Percentiles rank a stretch among this genome's conserved stretches.
Conservation (phyloP, 1,284 basidiomycete species). For the Takashimella tepidaria region DNA sequence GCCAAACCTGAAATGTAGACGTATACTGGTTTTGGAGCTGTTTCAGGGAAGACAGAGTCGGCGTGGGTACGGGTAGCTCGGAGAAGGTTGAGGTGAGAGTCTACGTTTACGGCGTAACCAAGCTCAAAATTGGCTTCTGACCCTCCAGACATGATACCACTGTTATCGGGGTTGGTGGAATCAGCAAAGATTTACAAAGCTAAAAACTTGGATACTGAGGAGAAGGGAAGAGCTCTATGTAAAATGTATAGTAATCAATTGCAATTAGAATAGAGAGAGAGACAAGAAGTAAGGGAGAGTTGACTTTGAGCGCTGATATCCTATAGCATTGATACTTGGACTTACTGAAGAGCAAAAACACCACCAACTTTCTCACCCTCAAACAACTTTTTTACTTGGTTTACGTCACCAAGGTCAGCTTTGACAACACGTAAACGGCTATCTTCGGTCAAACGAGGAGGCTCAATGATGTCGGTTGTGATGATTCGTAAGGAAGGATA, state of each 20-base stretch:
- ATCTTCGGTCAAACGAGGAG: constrained; percentile 49
- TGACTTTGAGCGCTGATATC: constrained; percentile 27
- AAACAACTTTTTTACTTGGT: constrained; percentile 50
- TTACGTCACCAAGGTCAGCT: constrained; percentile 53
- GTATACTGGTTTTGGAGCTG: constrained; percentile 51
- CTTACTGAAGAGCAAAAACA: constrained; percentile 46
- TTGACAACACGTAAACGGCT: constrained; percentile 49
- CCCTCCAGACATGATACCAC: constrained; percentile 64
- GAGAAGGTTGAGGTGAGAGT: constrained; percentile 56
- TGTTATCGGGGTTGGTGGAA: no score
- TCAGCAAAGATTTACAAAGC: no score
- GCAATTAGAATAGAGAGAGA: no score
- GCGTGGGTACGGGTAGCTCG: constrained; percentile 52
- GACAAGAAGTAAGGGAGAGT: background rate
- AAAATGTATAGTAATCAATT: no score
- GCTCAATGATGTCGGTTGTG: constrained; percentile 56
- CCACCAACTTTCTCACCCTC: constrained; percentile 42
- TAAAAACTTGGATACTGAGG: no score
- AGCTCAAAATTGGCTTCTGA: constrained; percentile 61
- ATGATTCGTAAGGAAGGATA: constrained; percentile 53
- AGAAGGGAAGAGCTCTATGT: background rate
- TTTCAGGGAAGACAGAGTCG: constrained; percentile 16
- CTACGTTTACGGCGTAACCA: constrained; percentile 58
- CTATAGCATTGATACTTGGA: constrained; percentile 2
- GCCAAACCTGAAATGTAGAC: constrained; percentile 61